phyloP scores from a whole-genome alignment of 2,329 filamentous ascomycete genomes.

The Annulohypoxylon truncatum region DNA sequence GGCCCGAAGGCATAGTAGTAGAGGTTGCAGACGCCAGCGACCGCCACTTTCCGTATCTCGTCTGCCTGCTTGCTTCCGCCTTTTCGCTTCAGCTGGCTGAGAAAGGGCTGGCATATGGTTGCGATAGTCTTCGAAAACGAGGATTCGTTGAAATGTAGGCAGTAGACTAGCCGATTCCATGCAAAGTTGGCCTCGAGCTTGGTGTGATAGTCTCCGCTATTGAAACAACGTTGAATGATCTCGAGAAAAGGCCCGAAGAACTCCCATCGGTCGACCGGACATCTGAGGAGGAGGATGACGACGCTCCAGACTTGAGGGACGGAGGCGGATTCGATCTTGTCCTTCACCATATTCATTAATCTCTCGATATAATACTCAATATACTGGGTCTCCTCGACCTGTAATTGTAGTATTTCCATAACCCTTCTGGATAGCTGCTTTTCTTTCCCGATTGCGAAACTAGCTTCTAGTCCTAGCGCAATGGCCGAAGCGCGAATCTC shows the following conservation, averaged over 20 bases:
- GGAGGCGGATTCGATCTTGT: constrained; percentile 68
- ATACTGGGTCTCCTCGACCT: constrained; percentile 71
- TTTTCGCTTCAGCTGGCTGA: constrained; percentile 75
- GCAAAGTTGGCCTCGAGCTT: constrained; percentile 83
- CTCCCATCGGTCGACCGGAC: constrained; percentile 74
- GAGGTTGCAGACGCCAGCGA: constrained; percentile 82
- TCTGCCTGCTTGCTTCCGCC: constrained; percentile 67
- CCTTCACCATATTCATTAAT: constrained; percentile 75
- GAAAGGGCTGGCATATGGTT: constrained; percentile 73
- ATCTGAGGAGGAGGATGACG: constrained; percentile 80
- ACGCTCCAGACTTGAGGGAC: constrained; percentile 93
- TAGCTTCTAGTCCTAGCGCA: constrained; percentile 76
- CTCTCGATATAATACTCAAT: constrained; percentile 75
- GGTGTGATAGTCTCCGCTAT: constrained; percentile 76
- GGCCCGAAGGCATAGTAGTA: constrained; percentile 87
- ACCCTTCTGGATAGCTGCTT: constrained; percentile 74
- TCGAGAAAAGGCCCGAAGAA: constrained; percentile 79
- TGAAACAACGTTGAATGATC: constrained; percentile 86
- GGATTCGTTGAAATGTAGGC: constrained; percentile 71
- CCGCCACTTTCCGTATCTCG: constrained; percentile 65
- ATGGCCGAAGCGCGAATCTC: constrained; percentile 83
- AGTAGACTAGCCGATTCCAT: constrained; percentile 87
- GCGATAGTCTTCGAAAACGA: constrained; percentile 66
- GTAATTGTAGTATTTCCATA: constrained; percentile 69
- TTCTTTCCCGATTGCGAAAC: constrained; percentile 76